These are phyloP conservation scores for Suillus tomentosus DNA, from an alignment of 768 basidiomycete species.

Conservation along the genomic window DNA sequence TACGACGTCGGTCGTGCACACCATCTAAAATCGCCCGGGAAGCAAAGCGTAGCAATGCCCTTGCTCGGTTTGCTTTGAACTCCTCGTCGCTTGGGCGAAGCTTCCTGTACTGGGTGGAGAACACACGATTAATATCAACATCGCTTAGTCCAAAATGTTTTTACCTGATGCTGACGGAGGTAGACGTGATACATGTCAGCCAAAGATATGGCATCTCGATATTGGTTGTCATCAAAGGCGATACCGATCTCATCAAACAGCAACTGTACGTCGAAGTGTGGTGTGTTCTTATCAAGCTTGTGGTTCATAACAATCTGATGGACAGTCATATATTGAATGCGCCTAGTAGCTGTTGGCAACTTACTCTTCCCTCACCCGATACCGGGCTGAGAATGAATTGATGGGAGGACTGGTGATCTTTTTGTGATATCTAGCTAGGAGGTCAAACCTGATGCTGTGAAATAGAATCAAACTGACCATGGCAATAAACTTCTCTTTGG, in stretches of 20 bases:
- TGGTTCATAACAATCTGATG: slow-evolving; percentile 80
- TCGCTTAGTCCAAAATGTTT: slow-evolving; percentile 12
- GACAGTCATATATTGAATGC: slow-evolving; percentile 8
- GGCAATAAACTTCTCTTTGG: slow-evolving; percentile 69
- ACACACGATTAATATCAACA: slow-evolving; percentile 15
- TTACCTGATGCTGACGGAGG: slow-evolving; percentile 77
- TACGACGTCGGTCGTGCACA: slow-evolving; percentile 77
- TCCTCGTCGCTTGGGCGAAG: slow-evolving; percentile 71
- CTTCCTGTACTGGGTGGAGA: slow-evolving; percentile 62
- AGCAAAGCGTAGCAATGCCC: slow-evolving; percentile 78
- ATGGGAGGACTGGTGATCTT: slow-evolving; percentile 50
- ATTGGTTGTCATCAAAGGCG: slow-evolving; percentile 90
- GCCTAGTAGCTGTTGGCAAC: slow-evolving; percentile 22
- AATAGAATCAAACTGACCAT: slow-evolving; percentile 50
- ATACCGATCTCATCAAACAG: slow-evolving; percentile 93
- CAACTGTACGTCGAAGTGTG: slow-evolving; percentile 85
- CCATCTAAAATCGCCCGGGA: slow-evolving; percentile 76
- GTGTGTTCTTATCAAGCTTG: slow-evolving; percentile 67
- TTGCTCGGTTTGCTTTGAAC: slow-evolving; percentile 58
- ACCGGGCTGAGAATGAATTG: slow-evolving; percentile 97
- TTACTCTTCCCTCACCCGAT: slow-evolving; percentile 88
- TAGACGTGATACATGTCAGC: slow-evolving; percentile 98
- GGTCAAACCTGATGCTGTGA: slow-evolving; percentile 7
- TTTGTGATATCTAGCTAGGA: slow-evolving; percentile 50
- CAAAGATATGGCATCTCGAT: slow-evolving; percentile 88